Percentiles rank a stretch among this genome's conserved stretches.
Evolutionary conservation across 2,329 filamentous ascomycete genomes (phyloP).

Genomic region (Sporothrix variecibatus): DNA sequence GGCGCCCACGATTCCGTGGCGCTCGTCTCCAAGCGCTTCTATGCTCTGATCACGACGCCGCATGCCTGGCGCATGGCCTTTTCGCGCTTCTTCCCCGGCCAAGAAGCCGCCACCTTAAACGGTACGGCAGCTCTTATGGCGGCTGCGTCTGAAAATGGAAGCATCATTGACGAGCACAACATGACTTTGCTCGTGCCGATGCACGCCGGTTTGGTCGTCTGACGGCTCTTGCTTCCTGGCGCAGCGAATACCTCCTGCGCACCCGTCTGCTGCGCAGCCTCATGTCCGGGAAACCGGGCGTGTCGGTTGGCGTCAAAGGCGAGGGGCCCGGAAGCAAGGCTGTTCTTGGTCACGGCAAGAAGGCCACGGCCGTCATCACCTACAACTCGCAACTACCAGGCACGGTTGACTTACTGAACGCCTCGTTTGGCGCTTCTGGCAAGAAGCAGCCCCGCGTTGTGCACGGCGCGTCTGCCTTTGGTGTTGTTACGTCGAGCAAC

Average conservation of each 20-base stretch:
- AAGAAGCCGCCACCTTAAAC: slow-evolving; percentile 44
- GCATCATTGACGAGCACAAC: background rate
- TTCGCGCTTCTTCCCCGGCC: slow-evolving; percentile 82
- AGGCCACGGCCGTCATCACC: slow-evolving; percentile 72
- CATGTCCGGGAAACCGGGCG: slow-evolving; percentile 74
- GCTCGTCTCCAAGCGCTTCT: slow-evolving; percentile 84
- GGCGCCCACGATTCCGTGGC: slow-evolving; percentile 80
- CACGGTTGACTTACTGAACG: slow-evolving; percentile 77
- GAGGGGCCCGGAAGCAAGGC: slow-evolving; percentile 52
- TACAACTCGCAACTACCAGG: slow-evolving; percentile 84
- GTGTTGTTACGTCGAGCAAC: slow-evolving; percentile 78
- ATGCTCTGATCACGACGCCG: slow-evolving; percentile 81
- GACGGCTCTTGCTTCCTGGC: slow-evolving; percentile 84
- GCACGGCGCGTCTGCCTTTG: slow-evolving; percentile 78
- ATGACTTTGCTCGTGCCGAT: slow-evolving; percentile 62
- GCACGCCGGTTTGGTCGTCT: slow-evolving; percentile 79
- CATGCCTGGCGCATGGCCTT: slow-evolving; percentile 95
- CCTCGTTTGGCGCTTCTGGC: slow-evolving; percentile 61
- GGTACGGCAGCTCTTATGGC: background rate
- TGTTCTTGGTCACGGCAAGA: slow-evolving; percentile 54
- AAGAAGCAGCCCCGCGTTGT: slow-evolving; percentile 78
- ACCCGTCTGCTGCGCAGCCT: slow-evolving; percentile 82
- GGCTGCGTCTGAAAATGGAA: background rate
- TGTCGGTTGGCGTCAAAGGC: slow-evolving; percentile 43
- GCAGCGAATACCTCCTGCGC: slow-evolving; percentile 89